Evolutionary conservation across 176 grass and related monocot species (phyloP), one percentile per base, ranked within the genome.

Genomic region (Cocos nucifera): DNA sequence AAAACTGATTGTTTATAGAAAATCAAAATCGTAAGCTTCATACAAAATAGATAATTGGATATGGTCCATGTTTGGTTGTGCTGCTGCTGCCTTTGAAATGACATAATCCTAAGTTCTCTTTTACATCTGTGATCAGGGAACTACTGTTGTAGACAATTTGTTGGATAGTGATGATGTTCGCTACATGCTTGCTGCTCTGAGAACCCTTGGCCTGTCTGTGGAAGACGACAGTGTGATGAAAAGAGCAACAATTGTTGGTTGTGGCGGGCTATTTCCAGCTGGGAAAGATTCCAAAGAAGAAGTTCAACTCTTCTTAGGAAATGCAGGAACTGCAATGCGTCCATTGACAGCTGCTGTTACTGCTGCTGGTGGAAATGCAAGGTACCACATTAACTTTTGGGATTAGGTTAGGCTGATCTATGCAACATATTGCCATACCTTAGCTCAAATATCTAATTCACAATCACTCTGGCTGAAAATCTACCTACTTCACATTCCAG

Each of bases 111-210:
- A 39, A 39, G 32, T 39, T 10, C 32, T 39, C 32, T 39, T 10
- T 39, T 39, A 10, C 32, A 39, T 12, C 19, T 64, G 75, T 66
- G 28, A 12, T 72, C 26, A 98, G 94, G 93, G 88, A 63, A 98
- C 88, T 7, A 98, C 94, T 19, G 76, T 89, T 14, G 84, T 98
- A 8, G 94, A 98, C 67, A 98, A 98, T 73, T 75, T 98, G 73
- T 74, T 98, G 64, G 76, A 80, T 64, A 98, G 94, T n/a, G 94
- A 98, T 56, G 94, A 98, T 54, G 80, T 98, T 26, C 82, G 86
- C 73, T 98, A 98, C 71, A 98, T 98, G 94, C 94, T 98, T 4
- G 94, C 73, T 76, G 94, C 94, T 25, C 67, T 98, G 73, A 91
- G 79, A 67, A 79, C 79, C 51, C 94, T 98, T 4, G 94, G 94